Evolutionary conservation across 768 basidiomycete genomes (phyloP).

Genomic region (Auricularia cornea): DNA sequence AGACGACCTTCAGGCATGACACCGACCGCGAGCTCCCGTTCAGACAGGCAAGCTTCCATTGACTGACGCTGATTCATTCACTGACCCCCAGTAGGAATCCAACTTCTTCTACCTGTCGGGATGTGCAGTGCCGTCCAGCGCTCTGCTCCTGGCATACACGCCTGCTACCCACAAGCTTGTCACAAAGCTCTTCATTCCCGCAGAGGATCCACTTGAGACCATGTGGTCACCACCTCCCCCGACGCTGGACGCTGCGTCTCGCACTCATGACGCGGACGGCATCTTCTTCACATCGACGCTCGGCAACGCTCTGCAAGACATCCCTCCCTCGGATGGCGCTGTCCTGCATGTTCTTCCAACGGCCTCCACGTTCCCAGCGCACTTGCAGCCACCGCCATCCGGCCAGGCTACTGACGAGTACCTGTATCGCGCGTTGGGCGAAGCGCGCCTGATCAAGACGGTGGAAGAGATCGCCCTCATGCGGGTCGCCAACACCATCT

Average conservation of each 20-base stretch:
- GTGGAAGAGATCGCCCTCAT: constrained; percentile 66
- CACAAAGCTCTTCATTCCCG: constrained; percentile 67
- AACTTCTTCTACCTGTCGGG: constrained; percentile 88
- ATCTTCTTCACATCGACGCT: constrained; percentile 37
- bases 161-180: constrained; percentile 37
- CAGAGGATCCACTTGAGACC: constrained; percentile 59
- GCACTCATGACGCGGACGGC: constrained; percentile 44
- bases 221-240: constrained; percentile 89
- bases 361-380: constrained; percentile 25
- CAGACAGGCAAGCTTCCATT: constrained; percentile 30
- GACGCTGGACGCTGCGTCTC: constrained; percentile 45
- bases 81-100: constrained; percentile 42
- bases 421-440: constrained; percentile 72
- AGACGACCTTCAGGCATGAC: constrained; percentile 61
- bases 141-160: constrained; percentile 52
- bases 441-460: constrained; percentile 72
- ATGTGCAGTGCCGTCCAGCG: constrained; percentile 64
- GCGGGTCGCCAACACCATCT: constrained; percentile 73
- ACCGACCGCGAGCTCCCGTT: constrained; percentile 78
- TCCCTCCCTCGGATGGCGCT: constrained; percentile 19
- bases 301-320: constrained; percentile 38
- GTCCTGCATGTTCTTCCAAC: constrained; percentile 59
- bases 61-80: constrained; percentile 10
- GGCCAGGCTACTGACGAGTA: constrained; percentile 43
- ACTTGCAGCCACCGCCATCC: constrained; percentile 1